Evolutionary conservation across 23 red algal species (phyloP).

Genomic region (Gracilaria domingensis): DNA sequence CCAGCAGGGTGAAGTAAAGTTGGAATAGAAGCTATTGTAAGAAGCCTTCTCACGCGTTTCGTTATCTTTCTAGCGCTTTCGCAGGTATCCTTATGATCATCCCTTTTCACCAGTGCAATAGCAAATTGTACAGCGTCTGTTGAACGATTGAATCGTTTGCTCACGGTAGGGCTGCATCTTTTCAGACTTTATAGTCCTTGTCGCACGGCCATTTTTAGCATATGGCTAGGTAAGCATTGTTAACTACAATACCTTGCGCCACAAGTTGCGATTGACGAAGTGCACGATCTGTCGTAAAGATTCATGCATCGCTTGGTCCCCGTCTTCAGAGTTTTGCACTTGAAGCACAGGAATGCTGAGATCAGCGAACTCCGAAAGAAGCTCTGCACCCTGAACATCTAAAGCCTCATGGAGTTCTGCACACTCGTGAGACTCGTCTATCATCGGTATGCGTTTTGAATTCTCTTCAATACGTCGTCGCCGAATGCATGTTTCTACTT

Average conservation of each 20-base stretch:
- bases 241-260: constrained; percentile 38
- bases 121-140: too few relatives aligned
- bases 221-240: too few relatives aligned
- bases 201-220: too few relatives aligned
- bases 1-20: too few relatives aligned
- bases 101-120: too few relatives aligned
- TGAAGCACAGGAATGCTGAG: constrained; percentile 15
- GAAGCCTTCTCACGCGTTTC: too few relatives aligned
- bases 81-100: too few relatives aligned
- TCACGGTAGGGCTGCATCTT: too few relatives aligned
- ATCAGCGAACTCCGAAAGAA: background rate
- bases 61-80: too few relatives aligned
- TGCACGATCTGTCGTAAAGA: background rate
- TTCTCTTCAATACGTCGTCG: background rate
- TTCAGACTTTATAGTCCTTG: too few relatives aligned
- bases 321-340: constrained; percentile 8
- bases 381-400: background rate
- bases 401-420: constrained; percentile 29
- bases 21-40: too few relatives aligned
- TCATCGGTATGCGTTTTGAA: constrained; percentile 28
- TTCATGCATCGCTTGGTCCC: background rate
- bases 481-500: background rate
- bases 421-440: background rate
- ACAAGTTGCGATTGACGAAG: constrained; percentile 10
- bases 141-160: too few relatives aligned